Base-by-base conservation (phyloP, 192 early-diverging fungal genomes). In the Podila clonocystis region DNA sequence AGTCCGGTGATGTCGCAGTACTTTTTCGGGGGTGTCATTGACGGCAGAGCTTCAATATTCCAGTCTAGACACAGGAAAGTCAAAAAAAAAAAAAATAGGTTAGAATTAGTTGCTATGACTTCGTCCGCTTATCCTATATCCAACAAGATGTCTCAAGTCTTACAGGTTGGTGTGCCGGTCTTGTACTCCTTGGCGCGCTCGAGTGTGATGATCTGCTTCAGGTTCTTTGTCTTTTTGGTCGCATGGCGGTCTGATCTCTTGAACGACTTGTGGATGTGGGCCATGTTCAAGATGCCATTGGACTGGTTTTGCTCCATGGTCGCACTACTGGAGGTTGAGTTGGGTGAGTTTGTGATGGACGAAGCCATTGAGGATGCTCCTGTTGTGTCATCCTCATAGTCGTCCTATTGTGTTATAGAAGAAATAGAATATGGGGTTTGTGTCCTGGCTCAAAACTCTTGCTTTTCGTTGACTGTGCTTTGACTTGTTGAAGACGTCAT, bases 1-100 rank as follows among this genome's bases (percentile, higher is more conserved):
- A 96, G 82, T 22, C 95, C 95, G 9, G 95, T 97, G 59, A 97
- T 90, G 73, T 97, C 95, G 76, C 95, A 97, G 84, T 97, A 97
- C 73, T 95, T 95, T 84, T 95, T 95, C 73, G 91, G 89, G 15
- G 95, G 95, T 38, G 85, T 62, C 65, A 97, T 82, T 30, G 95
- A 95, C 29, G 95, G 95, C 65, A 93, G 85, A 15, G 93, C 93
- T 73, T 97, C 93, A 38, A 95, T 94, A 55, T 86, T 92, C 87
- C 91, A 93, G 82, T 94, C 92, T 94, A 72, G 13, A 19, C 52
- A 38, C 28, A 58, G 2, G 12, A 58, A 58, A 3, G 28, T 36
- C 17, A 52, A 34, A 67, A 19, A 41, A 13, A 19, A 33, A 12
- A 52, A 34, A 67, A 19, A 41, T 9, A 19, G 7, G 64, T 50